Evolutionary conservation across 208 protist species (phyloP), one percentile per base, ranked within the genome.

Genomic region (Eutreptiella sp.): DNA sequence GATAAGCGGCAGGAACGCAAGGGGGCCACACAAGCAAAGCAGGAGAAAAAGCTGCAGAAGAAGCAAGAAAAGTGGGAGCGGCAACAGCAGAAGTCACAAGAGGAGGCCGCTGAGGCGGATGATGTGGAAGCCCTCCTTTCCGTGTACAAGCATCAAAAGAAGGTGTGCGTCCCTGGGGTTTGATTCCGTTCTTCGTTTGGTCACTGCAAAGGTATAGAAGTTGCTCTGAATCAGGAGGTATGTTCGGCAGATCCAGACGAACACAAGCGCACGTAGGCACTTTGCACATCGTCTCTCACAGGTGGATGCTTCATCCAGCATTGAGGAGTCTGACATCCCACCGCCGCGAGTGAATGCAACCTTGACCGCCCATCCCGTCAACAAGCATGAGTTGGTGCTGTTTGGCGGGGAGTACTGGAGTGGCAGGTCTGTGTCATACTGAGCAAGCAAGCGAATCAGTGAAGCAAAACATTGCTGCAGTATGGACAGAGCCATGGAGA

Each of bases 351-450:
- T 80, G 5, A 88, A 90, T 58, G 80, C 83, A 34, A 75, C 89
- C 16, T 77, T 93, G 39, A 33, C 71, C 0, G 39, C 69, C 0
- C 79, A 93, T 71, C 87, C 87, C 1, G 68, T 79, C 27, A 74
- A 81, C 3, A 70, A 78, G 21, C 63, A 75, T 23, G 84, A 93
- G 54, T 66, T 93, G 41, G 55, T 93, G 9, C 53, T 93, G n/a
- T 93, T 89, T 59, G 87, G 87, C 28, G 87, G 87, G 14, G 84
- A 93, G 66, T 87, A 77, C 46, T 93, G 79, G 76, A 75, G 90
- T 58, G 87, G 87, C 9, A 55, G 61, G 24, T 90, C 87, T n/a
- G 69, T 78, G n/a, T 76, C 80, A 21, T 92, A 82, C 71, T 89
- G 63, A 72, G 88, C 55, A 71, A 68, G 1, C 80, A 78, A 33